Base-by-base conservation (phyloP, 768 basidiomycete species). In the Lactarius trivialis region DNA sequence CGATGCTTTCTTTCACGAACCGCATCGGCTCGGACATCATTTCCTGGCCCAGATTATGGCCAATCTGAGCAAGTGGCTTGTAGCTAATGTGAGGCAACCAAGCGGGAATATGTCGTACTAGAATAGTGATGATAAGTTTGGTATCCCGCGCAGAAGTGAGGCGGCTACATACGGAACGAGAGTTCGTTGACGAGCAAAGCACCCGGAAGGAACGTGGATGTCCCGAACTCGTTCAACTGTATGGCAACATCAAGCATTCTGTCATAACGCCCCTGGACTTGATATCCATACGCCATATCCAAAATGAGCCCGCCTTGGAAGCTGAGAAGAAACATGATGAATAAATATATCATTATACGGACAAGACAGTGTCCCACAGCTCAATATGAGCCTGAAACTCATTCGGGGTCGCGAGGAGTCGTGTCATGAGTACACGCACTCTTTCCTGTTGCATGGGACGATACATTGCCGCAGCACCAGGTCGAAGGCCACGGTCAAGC, bases 281-380 rank as follows among this genome's bases (percentile, higher is more conserved):
- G 55, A 17, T 64, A 61, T 5, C 60, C 63, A 24, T 64, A 64
- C 2, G 59, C 52, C 54, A 61, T 56, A 17, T 55, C 54, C 24
- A 61, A 15, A 2, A 62, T 14, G 4, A 45, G 33, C 26, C 58
- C 61, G 17, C 61, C 56, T 28, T 62, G 61, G n/a, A 58, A 37
- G 2, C 61, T 62, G 14, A 11, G 33, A 39, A 17, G 9, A 51
- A 51, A 14, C 3, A 15, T 37, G 12, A 6, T 37, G 37, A 37
- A 37, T 37, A 11, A 15, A 6, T 17, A 37, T 17, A 37, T 37
- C 37, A 37, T 37, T 3, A 15, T 37, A 37, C 37, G 37, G 15
- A 15, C 12, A 37, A 37, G 37, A 17, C 15, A 37, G 14, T 37
- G 15, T 15, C 37, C 15, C 37, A 37, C 37, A 37, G 37, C 15